Evolutionary conservation across 768 basidiomycete genomes (phyloP).

Genomic region (Cubamyces sp.): DNA sequence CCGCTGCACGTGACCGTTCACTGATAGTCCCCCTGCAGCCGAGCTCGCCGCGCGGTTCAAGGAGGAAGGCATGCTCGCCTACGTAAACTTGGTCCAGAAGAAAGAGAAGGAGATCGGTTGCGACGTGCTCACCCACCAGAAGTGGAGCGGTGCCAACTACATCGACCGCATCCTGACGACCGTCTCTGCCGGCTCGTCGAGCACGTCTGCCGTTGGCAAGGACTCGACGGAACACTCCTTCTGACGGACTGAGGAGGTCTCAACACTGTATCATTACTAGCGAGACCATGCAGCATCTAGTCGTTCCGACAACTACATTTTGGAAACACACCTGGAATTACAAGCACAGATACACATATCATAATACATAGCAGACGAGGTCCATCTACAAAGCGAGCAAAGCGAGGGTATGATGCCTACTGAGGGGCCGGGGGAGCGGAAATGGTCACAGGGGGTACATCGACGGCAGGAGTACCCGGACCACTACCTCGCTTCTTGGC

Average conservation of each 20-base stretch:
- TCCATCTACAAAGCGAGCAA: background rate
- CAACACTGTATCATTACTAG: too few species aligned
- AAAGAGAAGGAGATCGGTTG: constrained; percentile 89
- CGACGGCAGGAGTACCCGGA: constrained; percentile 19
- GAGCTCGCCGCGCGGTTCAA: constrained; percentile 82
- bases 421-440: constrained; percentile 15
- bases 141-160: constrained; percentile 95
- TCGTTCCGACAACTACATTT: too few species aligned
- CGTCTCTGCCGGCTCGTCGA: constrained; percentile 86
- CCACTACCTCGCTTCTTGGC: constrained; percentile 28
- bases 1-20: background rate
- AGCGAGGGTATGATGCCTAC: background rate
- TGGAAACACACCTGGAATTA: background rate
- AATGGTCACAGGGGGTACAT: background rate
- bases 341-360: constrained; percentile 1
- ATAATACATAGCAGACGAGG: background rate
- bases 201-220: constrained; percentile 79
- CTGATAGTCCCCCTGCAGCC: constrained; percentile 45
- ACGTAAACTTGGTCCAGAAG: constrained; percentile 84
- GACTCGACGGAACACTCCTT: constrained; percentile 92
- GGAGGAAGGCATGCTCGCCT: constrained; percentile 90
- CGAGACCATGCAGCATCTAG: too few species aligned
- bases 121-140: constrained; percentile 92
- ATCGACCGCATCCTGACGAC: constrained; percentile 84
- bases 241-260: constrained; percentile 34